These are phyloP conservation scores for Nidula niveotomentosa DNA, from an alignment of 1,284 basidiomycete genomes.

Conservation along the genomic window DNA sequence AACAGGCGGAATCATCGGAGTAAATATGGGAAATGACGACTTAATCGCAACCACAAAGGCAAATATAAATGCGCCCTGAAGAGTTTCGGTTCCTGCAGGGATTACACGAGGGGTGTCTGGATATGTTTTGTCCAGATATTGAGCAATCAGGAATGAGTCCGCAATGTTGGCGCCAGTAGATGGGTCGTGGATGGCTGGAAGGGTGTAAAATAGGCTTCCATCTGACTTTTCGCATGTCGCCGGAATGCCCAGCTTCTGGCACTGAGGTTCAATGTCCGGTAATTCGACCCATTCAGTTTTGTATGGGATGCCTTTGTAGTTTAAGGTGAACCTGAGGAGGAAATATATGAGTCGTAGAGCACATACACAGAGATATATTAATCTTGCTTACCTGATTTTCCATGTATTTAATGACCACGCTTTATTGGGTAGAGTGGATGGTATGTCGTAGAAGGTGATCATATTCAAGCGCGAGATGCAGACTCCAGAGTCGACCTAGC, in stretches of 20 bases:
- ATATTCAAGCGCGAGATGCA: too few relatives aligned
- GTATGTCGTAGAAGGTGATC: neutral
- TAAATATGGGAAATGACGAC: slow-evolving; percentile 5
- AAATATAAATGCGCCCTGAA: slow-evolving; percentile 24
- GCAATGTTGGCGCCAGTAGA: neutral
- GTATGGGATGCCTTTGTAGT: slow-evolving; percentile 40
- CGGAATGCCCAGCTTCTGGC: slow-evolving; percentile 28
- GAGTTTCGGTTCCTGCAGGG: slow-evolving; percentile 22
- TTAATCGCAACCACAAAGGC: slow-evolving; percentile 11
- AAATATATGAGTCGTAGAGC: neutral
- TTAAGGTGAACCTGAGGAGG: slow-evolving; percentile 26
- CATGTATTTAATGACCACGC: neutral
- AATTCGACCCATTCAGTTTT: slow-evolving; percentile 37
- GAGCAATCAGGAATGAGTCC: slow-evolving; percentile 17
- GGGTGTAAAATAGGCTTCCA: slow-evolving; percentile 25
- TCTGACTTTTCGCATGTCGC: slow-evolving; percentile 20
- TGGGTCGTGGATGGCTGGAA: slow-evolving; percentile 18
- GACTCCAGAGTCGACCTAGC: too few relatives aligned
- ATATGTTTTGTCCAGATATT: slow-evolving; percentile 43
- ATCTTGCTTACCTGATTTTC: neutral
- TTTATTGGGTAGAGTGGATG: neutral
- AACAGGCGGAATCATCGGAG: slow-evolving; percentile 7
- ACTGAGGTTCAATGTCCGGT: slow-evolving; percentile 31
- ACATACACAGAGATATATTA: neutral
- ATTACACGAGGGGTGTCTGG: slow-evolving; percentile 31